These are phyloP conservation scores for Leishmania arabica DNA, from an alignment of 208 protist species.

Conservation along the genomic window DNA sequence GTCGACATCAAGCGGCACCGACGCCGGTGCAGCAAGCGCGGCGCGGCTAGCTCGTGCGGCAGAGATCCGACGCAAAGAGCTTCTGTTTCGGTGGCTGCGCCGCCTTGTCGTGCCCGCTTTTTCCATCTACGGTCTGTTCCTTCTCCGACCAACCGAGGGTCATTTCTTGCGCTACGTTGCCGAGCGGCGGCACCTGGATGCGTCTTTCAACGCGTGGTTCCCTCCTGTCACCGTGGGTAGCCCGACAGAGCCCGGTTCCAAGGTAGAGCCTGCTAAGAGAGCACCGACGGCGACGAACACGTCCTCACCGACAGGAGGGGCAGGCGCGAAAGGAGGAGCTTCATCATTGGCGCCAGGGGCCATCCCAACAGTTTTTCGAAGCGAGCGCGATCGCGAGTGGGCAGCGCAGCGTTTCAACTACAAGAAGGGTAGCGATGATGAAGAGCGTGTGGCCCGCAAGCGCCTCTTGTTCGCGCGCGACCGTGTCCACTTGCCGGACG, in stretches of 20 bases:
- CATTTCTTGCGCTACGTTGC: conserved; percentile 81
- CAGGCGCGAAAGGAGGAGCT: neutral
- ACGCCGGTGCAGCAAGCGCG: neutral
- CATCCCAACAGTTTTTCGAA: conserved; percentile 12
- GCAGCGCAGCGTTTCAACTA: conserved; percentile 28
- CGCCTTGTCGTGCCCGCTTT: conserved; percentile 62
- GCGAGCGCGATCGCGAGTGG: conserved; percentile 34
- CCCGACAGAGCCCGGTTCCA: neutral
- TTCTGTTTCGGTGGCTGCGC: conserved; percentile 49
- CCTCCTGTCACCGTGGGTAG: conserved; percentile 30
- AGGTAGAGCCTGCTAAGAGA: neutral
- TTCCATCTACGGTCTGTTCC: conserved; percentile 53
- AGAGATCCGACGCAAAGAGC: conserved; percentile 51
- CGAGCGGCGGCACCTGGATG: conserved; percentile 67
- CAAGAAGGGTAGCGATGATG: conserved; percentile 38
- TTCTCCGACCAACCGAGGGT: conserved; percentile 69
- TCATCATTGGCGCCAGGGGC: neutral
- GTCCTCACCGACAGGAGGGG: neutral
- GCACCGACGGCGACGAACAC: neutral
- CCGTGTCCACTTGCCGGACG: conserved; percentile 31
- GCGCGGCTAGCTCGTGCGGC: conserved; percentile 23
- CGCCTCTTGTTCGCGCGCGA: conserved; percentile 64
- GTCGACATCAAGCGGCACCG: neutral
- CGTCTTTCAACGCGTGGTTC: conserved; percentile 62
- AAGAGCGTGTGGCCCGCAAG: conserved; percentile 41